Evolutionary conservation across 331 rosid species (phyloP), one percentile per base, ranked within the genome.

Genomic region (Quercus phellos): DNA sequence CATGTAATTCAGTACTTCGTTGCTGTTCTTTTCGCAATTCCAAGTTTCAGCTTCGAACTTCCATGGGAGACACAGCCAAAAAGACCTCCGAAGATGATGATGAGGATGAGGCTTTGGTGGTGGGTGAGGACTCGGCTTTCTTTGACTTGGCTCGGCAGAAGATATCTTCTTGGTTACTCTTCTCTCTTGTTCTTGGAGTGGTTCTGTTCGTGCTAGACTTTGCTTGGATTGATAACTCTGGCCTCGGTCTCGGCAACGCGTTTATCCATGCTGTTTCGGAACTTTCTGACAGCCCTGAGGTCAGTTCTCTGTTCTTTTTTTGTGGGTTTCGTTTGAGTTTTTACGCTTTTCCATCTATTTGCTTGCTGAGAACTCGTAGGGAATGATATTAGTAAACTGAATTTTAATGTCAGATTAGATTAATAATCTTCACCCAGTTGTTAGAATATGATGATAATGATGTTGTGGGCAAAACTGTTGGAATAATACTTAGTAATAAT

Each of bases 271-370:
- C 95, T 0, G 78, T 92, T 84, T 92, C 97, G 51, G 60, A 51
- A 5, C 78, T 92, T 76, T 92, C 97, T 0, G 93, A 89, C 76
- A 87, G 90, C 75, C 92, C 66, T 27, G 97, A 92, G 95, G 97
- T 90, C 22, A 74, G 66, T 32, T 21, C 10, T 50, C 68, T 74
- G 0, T 56, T 5, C 70, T 0, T 56, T 38, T 12, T 24, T 24
- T 35, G 34, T 54, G 12, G n/a, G 60, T 29, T 5, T 32, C 24
- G 17, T 43, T 70, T 58, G 26, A 18, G 26, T 51, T 55, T 68
- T 43, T 29, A 46, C 64, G 32, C 26, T 46, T 53, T 79, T 22
- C 46, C 55, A 77, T 63, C 66, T 35, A 27, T 54, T 34, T 66
- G 17, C 26, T 66, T 18, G 5, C 71, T 18, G 71, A 66, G 27